phyloP scores from a whole-genome alignment of 208 protist species.

The Crithidia bombi region DNA sequence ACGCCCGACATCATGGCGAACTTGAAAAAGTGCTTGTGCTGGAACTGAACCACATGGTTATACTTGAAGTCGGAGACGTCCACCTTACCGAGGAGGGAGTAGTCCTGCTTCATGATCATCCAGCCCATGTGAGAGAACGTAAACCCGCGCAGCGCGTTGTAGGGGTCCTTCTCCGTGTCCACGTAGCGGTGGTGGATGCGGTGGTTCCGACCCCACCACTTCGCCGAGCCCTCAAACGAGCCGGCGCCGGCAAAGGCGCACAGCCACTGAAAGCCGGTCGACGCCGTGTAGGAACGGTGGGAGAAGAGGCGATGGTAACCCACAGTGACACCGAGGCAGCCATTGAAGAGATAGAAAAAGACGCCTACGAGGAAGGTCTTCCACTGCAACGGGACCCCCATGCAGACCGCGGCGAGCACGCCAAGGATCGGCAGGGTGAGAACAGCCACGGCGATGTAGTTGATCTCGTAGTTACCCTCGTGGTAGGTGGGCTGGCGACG shows the following conservation, averaged over 20 bases:
- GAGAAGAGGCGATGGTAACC: constrained; percentile 93
- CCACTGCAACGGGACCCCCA: constrained; percentile 67
- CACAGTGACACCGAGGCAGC: constrained; percentile 88
- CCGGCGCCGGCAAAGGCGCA: constrained; percentile 82
- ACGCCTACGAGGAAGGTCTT: constrained; percentile 72
- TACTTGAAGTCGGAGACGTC: constrained; percentile 87
- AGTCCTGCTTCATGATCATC: constrained; percentile 94
- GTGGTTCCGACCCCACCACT: constrained; percentile 92
- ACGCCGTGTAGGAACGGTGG: constrained; percentile 83
- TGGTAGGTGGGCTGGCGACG: constrained; percentile 60
- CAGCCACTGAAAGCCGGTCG: constrained; percentile 61
- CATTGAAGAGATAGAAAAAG: constrained; percentile 84
- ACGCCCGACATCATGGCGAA: constrained; percentile 86
- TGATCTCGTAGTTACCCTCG: constrained; percentile 76
- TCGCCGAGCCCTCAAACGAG: constrained; percentile 91
- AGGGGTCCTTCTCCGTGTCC: constrained; percentile 92
- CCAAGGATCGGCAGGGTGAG: constrained; percentile 56
- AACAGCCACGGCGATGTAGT: constrained; percentile 77
- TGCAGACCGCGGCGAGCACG: constrained; percentile 29
- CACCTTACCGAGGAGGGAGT: constrained; percentile 77
- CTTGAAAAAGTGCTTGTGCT: constrained; percentile 88
- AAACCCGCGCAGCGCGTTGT: constrained; percentile 91
- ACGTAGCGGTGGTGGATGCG: constrained; percentile 92
- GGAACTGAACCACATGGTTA: constrained; percentile 86
- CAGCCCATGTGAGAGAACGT: constrained; percentile 92